Evolutionary conservation across 2,329 filamentous ascomycete species (phyloP), one percentile per base, ranked within the genome.

Genomic region (Calonectria ilicicola): DNA sequence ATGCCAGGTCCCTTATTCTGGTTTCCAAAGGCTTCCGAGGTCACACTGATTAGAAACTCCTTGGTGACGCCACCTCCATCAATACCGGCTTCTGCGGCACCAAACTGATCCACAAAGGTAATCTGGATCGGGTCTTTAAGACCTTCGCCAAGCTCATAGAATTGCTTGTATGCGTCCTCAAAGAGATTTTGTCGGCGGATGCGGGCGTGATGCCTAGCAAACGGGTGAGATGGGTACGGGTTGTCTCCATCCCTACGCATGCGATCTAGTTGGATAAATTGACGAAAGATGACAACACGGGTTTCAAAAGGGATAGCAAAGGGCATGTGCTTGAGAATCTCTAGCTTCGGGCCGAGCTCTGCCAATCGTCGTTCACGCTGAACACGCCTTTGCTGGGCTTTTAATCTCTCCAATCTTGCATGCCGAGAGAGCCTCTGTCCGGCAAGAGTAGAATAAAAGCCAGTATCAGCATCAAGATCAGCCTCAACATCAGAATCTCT

Each of bases 11-110:
- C 75, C 15, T 72, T 71, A 19, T 90, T 85, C 2, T 87, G 85
- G 23, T 87, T 85, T 3, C 89, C 90, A 80, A 98, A 98, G 0
- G 95, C 95, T 82, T 98, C 94, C 23, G 90, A 92, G 1, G 95
- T 98, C 62, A 98, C 91, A 74, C 94, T 97, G 1, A 93, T 98
- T 15, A 99, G 87, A 74, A 99, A 99, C 80, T 99, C 97, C 79
- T 99, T 99, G 2, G 96, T 98, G 10, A 99, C 97, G 74, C 97
- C 97, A 10, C 97, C 97, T 0, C 97, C 97, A 81, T 99, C 97
- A 68, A 99, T 98, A 12, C 97, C 97, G 15, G 96, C 96, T 84
- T 99, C 97, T 9, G 91, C 89, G 1, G 93, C 91, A 73, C 94
- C 94, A 77, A 98, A 99, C 72, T 95, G 91, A 81, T 99, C 97